phyloP scores from a whole-genome alignment of 179 eudicot species.

The Spinacia oleracea region DNA sequence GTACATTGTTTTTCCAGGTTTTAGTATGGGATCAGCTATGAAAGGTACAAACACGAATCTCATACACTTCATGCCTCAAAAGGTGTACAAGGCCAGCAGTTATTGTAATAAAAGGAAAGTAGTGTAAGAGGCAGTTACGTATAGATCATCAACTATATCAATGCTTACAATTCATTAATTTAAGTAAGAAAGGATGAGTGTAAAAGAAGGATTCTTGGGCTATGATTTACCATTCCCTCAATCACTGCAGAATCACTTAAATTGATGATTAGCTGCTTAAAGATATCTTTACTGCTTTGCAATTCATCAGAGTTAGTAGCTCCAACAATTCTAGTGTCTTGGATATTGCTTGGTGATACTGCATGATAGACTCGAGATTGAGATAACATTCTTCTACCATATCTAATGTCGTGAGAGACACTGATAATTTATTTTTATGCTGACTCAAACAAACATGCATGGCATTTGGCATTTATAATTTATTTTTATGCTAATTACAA shows the following conservation, averaged over 20 bases:
- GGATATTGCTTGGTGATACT: slow-evolving; percentile 39
- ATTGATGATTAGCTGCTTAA: slow-evolving; percentile 35
- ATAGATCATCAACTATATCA: background rate
- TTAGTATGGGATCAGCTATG: no score
- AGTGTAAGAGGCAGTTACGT: background rate
- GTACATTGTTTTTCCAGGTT: no score
- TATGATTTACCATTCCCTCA: slow-evolving; percentile 42
- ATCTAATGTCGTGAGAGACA: no score
- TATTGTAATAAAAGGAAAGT: no score
- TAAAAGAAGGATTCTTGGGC: background rate
- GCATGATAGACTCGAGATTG: no score
- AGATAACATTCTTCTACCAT: no score
- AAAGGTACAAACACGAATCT: background rate
- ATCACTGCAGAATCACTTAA: slow-evolving; percentile 33
- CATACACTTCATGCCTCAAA: background rate
- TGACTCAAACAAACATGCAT: no score
- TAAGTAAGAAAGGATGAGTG: background rate
- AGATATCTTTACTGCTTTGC: slow-evolving; percentile 41
- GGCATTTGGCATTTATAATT: no score
- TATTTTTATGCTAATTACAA: no score
- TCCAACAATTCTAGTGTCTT: slow-evolving; percentile 29
- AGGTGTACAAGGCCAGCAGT: background rate
- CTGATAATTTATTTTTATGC: no score
- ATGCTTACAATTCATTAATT: background rate
- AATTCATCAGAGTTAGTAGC: slow-evolving; percentile 34